Evolutionary conservation across 2,329 filamentous ascomycete genomes (phyloP).

Genomic region (Paraconiothyrium sp.): DNA sequence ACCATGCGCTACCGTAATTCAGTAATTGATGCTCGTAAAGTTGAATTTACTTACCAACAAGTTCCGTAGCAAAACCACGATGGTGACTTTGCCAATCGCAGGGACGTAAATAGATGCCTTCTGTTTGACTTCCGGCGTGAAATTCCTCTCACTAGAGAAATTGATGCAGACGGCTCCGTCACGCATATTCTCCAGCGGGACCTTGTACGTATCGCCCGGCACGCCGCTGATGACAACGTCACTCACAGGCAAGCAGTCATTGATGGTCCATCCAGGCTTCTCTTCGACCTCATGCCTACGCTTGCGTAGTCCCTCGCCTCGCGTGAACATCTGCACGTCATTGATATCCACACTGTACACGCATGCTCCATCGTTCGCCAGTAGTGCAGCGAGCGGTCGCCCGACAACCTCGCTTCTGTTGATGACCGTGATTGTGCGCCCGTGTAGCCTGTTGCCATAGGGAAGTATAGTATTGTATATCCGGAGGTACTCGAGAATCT

Average conservation of each 20-base stretch:
- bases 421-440: conserved; percentile 94
- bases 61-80: conserved; percentile 89
- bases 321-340: conserved; percentile 89
- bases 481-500: conserved; percentile 93
- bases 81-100: conserved; percentile 97
- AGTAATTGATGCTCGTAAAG: conserved; percentile 18
- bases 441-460: conserved; percentile 91
- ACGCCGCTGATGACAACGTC: conserved; percentile 97
- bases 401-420: conserved; percentile 97
- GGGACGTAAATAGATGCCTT: conserved; percentile 97
- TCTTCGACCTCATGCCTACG: conserved; percentile 86
- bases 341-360: conserved; percentile 96
- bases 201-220: conserved; percentile 87
- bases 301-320: conserved; percentile 87
- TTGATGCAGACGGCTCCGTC: conserved; percentile 99
- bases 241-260: conserved; percentile 84
- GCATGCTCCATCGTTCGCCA: conserved; percentile 94
- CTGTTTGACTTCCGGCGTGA: conserved; percentile 88
- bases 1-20: conserved; percentile 51
- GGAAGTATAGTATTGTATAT: conserved; percentile 97
- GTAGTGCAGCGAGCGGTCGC: conserved; percentile 85
- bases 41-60: conserved; percentile 71
- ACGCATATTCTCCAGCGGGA: conserved; percentile 81
- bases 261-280: conserved; percentile 79
- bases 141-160: conserved; percentile 96